Conservation (phyloP, 1,284 basidiomycete species). For the Cutaneotrichosporon dermatis region DNA sequence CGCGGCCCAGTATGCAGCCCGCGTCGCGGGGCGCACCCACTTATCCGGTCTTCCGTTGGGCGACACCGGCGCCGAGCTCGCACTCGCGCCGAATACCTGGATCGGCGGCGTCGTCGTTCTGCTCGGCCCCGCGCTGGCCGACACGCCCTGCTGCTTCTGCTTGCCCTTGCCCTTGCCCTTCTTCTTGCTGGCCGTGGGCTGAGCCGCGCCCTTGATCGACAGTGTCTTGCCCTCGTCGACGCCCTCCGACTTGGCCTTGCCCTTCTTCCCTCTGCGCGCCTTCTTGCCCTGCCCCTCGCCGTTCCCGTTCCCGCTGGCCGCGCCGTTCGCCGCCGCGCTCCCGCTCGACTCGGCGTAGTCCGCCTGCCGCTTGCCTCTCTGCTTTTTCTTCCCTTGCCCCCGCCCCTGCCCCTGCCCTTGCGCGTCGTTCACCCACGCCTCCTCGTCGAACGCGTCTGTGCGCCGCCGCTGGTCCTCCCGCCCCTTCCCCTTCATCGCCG, state of each 20-base stretch:
- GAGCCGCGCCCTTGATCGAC: neutral
- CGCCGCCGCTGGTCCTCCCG: too few relatives aligned
- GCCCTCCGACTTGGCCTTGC: neutral
- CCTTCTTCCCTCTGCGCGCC: neutral
- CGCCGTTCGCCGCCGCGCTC: neutral
- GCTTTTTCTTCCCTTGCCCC: too few relatives aligned
- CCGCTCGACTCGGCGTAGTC: neutral
- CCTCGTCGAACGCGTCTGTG: too few relatives aligned
- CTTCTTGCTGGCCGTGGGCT: too few relatives aligned
- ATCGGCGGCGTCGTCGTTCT: neutral
- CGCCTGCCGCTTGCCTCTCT: neutral
- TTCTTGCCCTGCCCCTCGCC: neutral
- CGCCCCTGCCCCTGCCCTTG: too few relatives aligned
- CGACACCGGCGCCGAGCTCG: neutral
- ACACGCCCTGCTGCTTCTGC: too few relatives aligned
- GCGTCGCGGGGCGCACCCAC: neutral
- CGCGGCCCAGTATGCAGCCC: conserved; percentile 1
- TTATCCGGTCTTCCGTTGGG: neutral
- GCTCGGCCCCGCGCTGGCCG: conserved; percentile 1
- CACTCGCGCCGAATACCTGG: neutral
- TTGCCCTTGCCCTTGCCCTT: neutral
- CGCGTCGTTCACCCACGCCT: too few relatives aligned
- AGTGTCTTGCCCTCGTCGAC: neutral
- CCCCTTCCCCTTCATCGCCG: neutral
- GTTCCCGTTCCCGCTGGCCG: neutral